These are phyloP conservation scores for Phytophthora lateralis DNA, from an alignment of 352 stramenopile species.

Conservation along the genomic window DNA sequence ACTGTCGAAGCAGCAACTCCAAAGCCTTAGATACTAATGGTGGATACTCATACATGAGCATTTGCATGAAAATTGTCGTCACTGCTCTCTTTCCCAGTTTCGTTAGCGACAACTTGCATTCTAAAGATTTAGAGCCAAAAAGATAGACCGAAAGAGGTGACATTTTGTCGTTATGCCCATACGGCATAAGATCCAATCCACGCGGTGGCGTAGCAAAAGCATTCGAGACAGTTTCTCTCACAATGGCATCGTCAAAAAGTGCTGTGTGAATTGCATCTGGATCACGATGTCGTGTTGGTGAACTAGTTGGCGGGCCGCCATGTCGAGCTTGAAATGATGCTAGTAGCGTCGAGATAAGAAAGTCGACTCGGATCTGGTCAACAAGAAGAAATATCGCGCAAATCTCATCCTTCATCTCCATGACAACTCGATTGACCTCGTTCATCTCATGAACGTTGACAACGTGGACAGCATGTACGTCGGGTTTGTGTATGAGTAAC, in stretches of 20 bases:
- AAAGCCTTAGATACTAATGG: slow-evolving; percentile 74
- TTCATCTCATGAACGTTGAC: slow-evolving; percentile 44
- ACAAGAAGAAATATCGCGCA: slow-evolving; percentile 65
- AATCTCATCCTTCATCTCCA: slow-evolving; percentile 81
- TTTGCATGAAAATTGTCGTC: slow-evolving; percentile 72
- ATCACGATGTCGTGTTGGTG: slow-evolving; percentile 19
- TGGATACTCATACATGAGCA: slow-evolving; percentile 84
- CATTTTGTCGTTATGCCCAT: slow-evolving; percentile 40
- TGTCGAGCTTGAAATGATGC: slow-evolving; percentile 48
- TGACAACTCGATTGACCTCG: slow-evolving; percentile 53
- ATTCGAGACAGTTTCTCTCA: slow-evolving; percentile 26
- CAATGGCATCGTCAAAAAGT: slow-evolving; percentile 30
- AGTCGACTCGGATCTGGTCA: slow-evolving; percentile 67
- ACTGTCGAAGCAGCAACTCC: slow-evolving; percentile 73
- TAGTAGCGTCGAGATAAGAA: slow-evolving; percentile 65
- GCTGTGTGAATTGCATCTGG: slow-evolving; percentile 33
- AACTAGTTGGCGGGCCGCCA: slow-evolving; percentile 26
- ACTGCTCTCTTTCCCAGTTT: slow-evolving; percentile 46
- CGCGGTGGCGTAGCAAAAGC: slow-evolving; percentile 15
- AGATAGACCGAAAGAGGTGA: slow-evolving; percentile 56
- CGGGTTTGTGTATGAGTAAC: slow-evolving; percentile 19
- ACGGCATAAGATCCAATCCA: slow-evolving; percentile 26
- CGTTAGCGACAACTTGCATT: slow-evolving; percentile 66
- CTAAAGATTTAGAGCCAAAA: slow-evolving; percentile 50
- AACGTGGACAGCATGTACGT: background rate